phyloP scores from a whole-genome alignment of 108 stramenopile genomes.

The Pseudonitzschia multiseries region DNA sequence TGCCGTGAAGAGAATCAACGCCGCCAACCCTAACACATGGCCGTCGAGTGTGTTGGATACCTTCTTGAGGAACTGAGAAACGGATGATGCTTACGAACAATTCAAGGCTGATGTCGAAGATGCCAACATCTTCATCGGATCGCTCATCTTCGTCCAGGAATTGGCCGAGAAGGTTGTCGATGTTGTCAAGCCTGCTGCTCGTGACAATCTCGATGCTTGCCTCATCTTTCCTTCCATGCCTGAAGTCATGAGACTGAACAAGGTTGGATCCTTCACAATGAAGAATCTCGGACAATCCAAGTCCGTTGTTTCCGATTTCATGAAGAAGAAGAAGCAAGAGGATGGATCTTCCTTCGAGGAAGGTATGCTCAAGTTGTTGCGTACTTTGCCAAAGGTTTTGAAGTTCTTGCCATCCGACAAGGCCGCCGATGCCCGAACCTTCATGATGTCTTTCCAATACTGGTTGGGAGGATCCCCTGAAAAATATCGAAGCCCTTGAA shows the following conservation, averaged over 20 bases:
- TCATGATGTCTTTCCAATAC: constrained; percentile 99
- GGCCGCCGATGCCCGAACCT: constrained; percentile 94
- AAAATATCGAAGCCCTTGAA: constrained; percentile 91
- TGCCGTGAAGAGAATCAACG: constrained; percentile 95
- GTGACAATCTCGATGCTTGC: constrained; percentile 91
- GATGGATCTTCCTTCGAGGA: constrained; percentile 96
- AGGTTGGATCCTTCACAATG: constrained; percentile 96
- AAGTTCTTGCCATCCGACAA: constrained; percentile 97
- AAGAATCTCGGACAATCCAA: constrained; percentile 94
- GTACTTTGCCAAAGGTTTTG: constrained; percentile 95
- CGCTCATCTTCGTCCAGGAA: constrained; percentile 96
- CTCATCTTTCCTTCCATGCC: constrained; percentile 96
- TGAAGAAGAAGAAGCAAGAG: constrained; percentile 98
- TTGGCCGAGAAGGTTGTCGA: constrained; percentile 94
- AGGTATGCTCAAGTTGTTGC: constrained; percentile 95
- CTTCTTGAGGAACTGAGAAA: constrained; percentile 93
- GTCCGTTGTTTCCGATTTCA: constrained; percentile 94
- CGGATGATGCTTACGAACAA: constrained; percentile 79
- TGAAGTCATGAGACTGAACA: constrained; percentile 97
- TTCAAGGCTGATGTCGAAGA: constrained; percentile 91
- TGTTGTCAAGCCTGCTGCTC: constrained; percentile 76
- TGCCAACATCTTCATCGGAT: constrained; percentile 95
- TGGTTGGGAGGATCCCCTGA: constrained; percentile 96
- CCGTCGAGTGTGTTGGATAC: constrained; percentile 96
- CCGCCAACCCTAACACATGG: constrained; percentile 88